Evolutionary conservation across 768 basidiomycete genomes (phyloP).

Genomic region (Xanthoconium purpureum): DNA sequence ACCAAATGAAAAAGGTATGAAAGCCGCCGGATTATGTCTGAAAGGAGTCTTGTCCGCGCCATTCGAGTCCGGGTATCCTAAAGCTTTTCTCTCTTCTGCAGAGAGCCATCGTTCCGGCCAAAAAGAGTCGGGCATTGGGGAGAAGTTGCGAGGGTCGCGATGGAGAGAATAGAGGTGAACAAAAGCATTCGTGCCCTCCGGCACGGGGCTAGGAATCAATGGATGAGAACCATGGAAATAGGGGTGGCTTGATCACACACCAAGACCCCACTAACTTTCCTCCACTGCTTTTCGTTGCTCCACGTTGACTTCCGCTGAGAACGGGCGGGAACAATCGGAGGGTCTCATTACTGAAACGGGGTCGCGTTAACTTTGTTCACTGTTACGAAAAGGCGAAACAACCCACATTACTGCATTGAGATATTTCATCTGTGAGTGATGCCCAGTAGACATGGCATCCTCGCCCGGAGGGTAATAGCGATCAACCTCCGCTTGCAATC

Average conservation of each 20-base stretch:
- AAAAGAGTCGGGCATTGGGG: conserved; percentile 43
- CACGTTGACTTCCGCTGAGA: conserved; percentile 46
- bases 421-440: conserved; percentile 32
- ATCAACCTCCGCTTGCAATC: conserved; percentile 41
- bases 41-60: conserved; percentile 28
- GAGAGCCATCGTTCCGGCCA: conserved; percentile 45
- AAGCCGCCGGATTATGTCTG: conserved; percentile 36
- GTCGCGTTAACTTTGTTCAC: conserved; percentile 9
- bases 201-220: conserved; percentile 36
- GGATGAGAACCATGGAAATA: conserved; percentile 10
- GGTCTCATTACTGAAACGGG: conserved; percentile 43
- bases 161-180: conserved; percentile 44
- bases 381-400: neutral
- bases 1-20: conserved; percentile 45
- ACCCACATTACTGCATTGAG: conserved; percentile 35
- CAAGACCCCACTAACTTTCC: conserved; percentile 39
- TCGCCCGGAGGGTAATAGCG: conserved; percentile 38
- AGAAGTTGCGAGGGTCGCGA: conserved; percentile 46
- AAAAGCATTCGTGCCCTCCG: conserved; percentile 43
- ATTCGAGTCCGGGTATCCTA: conserved; percentile 26
- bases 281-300: conserved; percentile 33
- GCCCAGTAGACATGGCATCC: conserved; percentile 25
- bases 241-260: conserved; percentile 28
- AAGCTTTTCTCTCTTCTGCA: conserved; percentile 21
- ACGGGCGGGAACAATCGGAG: conserved; percentile 50